A percentile compares a stretch with the other conserved stretches of the same genome.
These are phyloP conservation scores for Alternaria infectoria DNA, from an alignment of 2,329 filamentous ascomycete genomes.

Conservation along the genomic window DNA sequence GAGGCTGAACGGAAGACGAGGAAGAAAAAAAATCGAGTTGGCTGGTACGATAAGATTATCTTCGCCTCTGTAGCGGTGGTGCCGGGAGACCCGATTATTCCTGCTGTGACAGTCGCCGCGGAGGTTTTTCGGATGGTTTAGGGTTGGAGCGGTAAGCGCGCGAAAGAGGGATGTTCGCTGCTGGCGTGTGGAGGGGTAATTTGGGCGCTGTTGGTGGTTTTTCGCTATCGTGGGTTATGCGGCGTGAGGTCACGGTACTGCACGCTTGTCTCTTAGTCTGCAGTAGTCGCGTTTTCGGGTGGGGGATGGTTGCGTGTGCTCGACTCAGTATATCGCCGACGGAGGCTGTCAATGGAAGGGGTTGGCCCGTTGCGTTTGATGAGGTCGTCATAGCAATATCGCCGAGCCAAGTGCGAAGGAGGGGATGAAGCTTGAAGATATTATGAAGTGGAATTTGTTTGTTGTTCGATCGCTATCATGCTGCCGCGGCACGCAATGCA, in stretches of 20 bases:
- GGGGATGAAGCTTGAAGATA: slow-evolving; percentile 1
- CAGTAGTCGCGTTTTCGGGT: slow-evolving; percentile 11
- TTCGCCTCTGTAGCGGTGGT: background rate
- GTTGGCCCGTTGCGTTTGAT: background rate
- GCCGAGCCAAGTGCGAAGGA: background rate
- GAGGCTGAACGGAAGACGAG: background rate
- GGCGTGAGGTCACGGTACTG: slow-evolving; percentile 15
- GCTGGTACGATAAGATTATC: background rate
- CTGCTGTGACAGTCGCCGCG: background rate
- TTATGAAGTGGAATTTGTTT: slow-evolving; percentile 5
- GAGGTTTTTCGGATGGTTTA: background rate
- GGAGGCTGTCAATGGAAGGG: background rate
- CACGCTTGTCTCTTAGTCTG: slow-evolving; percentile 10
- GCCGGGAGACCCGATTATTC: background rate
- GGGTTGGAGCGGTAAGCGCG: slow-evolving; percentile 15
- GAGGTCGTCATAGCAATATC: background rate
- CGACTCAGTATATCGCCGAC: slow-evolving; percentile 1
- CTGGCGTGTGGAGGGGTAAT: slow-evolving; percentile 9
- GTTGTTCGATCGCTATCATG: slow-evolving; percentile 13
- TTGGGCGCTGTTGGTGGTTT: background rate
- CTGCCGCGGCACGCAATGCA: slow-evolving; percentile 2
- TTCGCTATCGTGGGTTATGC: slow-evolving; percentile 8
- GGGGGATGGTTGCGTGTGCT: slow-evolving; percentile 6
- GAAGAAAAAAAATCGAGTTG: background rate
- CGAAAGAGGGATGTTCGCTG: slow-evolving; percentile 4